Base-by-base conservation (phyloP, 306 rosid species). In the Sicyos edulis region DNA sequence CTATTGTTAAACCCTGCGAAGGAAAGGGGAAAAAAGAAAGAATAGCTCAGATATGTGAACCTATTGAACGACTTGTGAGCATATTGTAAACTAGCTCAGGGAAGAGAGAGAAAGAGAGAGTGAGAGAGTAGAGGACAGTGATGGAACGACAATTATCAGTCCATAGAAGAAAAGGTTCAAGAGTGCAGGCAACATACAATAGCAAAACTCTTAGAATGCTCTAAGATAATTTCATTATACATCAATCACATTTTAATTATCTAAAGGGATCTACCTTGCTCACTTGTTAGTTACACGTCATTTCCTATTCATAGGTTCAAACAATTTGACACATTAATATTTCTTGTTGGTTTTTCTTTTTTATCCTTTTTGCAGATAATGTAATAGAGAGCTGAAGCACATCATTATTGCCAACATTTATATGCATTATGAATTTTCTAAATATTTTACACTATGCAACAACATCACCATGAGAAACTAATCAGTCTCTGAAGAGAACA, bases 1-100 rank as follows among this genome's bases (percentile, higher is more conserved):
- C 98, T 64, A 93, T 89, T 51, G 98, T 93, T 81, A 93, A 86
- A 75, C 98, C 98, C 98, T 90, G 89, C 76, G 76, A 54, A n/a
- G 49, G 42, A 77, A 65, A 7, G 4, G 10, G 3, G 0, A 19
- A 44, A 26, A 26, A 65, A 62, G 37, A 37, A 8, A 29, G 51
- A 4, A 26, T 26, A 34, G 69, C 50, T 42, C 71, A 65, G 16
- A 16, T 44, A 19, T 20, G n/a, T 42, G 12, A 42, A 65, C 9
- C 29, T 44, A 5, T 19, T 11, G 26, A 2, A 65, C 20, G 19
- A 19, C 29, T 26, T 26, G 11, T 34, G 4, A 64, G 53, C 19
- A 54, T 12, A 37, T 7, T 22, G 59, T 73, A 49, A 75, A 19
- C 52, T 60, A 54, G 24, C 10, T 24, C 34, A 69, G 40, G 62